phyloP scores from a whole-genome alignment of 108 stramenopile genomes.

The Cylindrotheca closterium region DNA sequence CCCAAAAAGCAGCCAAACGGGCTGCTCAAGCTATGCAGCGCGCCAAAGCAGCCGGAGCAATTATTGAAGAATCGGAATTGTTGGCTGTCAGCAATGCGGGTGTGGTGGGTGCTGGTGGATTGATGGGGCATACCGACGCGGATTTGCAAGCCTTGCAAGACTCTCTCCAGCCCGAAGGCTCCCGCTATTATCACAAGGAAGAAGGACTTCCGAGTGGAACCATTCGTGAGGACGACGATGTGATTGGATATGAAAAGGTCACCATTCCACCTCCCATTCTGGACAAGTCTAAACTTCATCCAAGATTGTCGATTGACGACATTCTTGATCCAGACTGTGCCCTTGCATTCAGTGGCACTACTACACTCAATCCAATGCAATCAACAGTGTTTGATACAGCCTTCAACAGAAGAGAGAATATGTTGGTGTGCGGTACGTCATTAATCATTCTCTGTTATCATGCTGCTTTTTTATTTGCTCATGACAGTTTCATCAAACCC shows the following conservation, averaged over 20 bases:
- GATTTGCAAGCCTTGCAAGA: slow-evolving; percentile 57
- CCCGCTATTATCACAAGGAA: slow-evolving; percentile 50
- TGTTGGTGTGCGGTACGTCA: slow-evolving; percentile 83
- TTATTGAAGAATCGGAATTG: slow-evolving; percentile 59
- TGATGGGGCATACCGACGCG: slow-evolving; percentile 24
- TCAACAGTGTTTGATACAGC: slow-evolving; percentile 91
- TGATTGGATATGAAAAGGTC: slow-evolving; percentile 65
- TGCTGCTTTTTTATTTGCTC: no score
- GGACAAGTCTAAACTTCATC: slow-evolving; percentile 49
- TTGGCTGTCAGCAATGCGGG: slow-evolving; percentile 8
- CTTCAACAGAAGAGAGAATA: slow-evolving; percentile 85
- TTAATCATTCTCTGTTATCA: not conserved
- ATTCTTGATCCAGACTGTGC: slow-evolving; percentile 54
- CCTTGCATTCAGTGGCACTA: slow-evolving; percentile 71
- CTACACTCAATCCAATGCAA: slow-evolving; percentile 94
- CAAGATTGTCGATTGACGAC: slow-evolving; percentile 55
- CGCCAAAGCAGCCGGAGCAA: slow-evolving; percentile 77
- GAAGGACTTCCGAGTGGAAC: slow-evolving; percentile 64
- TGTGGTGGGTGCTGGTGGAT: slow-evolving; percentile 31
- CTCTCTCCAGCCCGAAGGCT: slow-evolving; percentile 66
- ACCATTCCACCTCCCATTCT: slow-evolving; percentile 75
- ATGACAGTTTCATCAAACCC: no score
- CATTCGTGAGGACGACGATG: slow-evolving; percentile 64
- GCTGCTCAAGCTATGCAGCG: slow-evolving; percentile 56
- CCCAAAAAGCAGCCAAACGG: slow-evolving; percentile 62